These are phyloP conservation scores for Camillea tinctor DNA, from an alignment of 2,329 filamentous ascomycete genomes.

Conservation along the genomic window DNA sequence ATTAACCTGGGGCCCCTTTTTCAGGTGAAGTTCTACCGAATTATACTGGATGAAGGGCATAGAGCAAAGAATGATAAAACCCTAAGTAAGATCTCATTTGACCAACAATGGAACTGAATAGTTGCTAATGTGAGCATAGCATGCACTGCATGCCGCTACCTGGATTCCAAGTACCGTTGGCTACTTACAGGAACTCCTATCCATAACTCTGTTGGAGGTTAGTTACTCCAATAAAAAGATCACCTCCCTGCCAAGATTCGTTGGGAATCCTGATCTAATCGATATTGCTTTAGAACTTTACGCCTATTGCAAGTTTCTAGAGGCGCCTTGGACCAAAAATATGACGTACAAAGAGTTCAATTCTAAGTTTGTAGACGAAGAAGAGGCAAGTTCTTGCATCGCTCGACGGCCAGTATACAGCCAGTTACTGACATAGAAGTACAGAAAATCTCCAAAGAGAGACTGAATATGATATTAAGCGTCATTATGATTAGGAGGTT, in stretches of 20 bases:
- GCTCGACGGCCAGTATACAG: too few relatives aligned
- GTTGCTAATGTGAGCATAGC: not conserved
- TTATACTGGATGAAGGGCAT: not conserved
- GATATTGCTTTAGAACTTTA: not conserved
- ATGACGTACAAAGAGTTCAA: too few relatives aligned
- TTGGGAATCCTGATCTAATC: not conserved
- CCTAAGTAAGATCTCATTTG: not conserved
- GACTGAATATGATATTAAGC: not conserved
- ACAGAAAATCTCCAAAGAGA: too few relatives aligned
- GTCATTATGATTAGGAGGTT: not conserved
- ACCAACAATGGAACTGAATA: too few relatives aligned
- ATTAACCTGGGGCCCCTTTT: not conserved
- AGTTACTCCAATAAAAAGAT: not conserved
- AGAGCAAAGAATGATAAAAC: not conserved
- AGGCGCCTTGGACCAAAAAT: too few relatives aligned
- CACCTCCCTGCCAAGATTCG: too few relatives aligned
- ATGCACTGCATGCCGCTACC: not conserved
- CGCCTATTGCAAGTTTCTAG: not conserved
- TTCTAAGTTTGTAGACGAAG: too few relatives aligned
- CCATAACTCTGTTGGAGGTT: constrained; percentile 1
- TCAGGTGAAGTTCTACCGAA: not conserved
- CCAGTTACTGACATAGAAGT: too few relatives aligned
- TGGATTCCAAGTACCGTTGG: constrained; percentile 5
- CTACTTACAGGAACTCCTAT: constrained; percentile 4
- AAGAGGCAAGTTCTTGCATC: too few relatives aligned